Percentiles rank a stretch among this genome's conserved stretches.
Conservation (phyloP, 495 filamentous ascomycete species). For the Cairneyella variabilis region DNA sequence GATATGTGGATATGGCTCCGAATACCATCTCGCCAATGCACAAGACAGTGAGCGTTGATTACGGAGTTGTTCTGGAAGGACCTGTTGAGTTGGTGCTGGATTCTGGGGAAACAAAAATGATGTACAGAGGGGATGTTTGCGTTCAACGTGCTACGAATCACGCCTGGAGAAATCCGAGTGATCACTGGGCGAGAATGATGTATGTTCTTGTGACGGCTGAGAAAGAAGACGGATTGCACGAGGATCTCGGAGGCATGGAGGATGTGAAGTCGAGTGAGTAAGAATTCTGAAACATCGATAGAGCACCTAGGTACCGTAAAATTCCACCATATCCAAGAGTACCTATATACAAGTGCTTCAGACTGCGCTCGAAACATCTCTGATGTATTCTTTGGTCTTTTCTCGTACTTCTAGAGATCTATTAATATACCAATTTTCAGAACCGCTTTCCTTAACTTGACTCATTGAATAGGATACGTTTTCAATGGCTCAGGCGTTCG, state of each 20-base stretch:
- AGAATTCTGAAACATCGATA: too few relatives aligned
- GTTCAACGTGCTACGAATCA: conserved; percentile 38
- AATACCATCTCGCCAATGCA: conserved; percentile 46
- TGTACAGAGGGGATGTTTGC: conserved; percentile 51
- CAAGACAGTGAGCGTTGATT: conserved; percentile 69
- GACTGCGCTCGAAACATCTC: too few relatives aligned
- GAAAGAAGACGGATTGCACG: conserved; percentile 27
- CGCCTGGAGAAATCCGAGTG: conserved; percentile 54
- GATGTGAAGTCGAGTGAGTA: too few relatives aligned
- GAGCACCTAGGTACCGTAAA: too few relatives aligned
- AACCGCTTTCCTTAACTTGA: too few relatives aligned
- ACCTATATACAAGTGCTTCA: too few relatives aligned
- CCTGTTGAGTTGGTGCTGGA: conserved; percentile 61
- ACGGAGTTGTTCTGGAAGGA: conserved; percentile 73
- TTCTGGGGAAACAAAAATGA: conserved; percentile 46
- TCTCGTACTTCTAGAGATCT: too few relatives aligned
- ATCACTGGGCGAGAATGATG: conserved; percentile 53
- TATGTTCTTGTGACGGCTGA: conserved; percentile 50
- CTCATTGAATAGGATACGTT: too few relatives aligned
- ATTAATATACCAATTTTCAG: too few relatives aligned
- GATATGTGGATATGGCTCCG: conserved; percentile 11
- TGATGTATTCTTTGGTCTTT: too few relatives aligned
- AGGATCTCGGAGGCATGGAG: conserved; percentile 4
- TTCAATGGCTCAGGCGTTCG: too few relatives aligned
- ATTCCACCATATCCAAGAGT: too few relatives aligned